Conservation (phyloP, 2,329 filamentous ascomycete genomes). For the Lachnellula subtilissima region DNA sequence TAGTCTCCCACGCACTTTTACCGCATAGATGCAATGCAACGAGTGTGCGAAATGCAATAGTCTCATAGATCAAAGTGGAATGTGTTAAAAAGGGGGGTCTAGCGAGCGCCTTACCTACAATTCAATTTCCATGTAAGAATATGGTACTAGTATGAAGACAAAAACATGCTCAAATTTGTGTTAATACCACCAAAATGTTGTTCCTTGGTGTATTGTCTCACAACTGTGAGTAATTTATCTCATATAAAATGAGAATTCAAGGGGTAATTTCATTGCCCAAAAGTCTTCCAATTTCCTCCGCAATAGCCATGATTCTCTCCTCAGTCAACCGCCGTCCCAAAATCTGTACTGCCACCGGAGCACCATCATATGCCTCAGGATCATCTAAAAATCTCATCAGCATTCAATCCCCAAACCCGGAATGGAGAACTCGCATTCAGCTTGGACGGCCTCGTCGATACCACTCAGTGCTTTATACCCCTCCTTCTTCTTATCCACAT, state of each 20-base stretch:
- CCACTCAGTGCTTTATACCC: conserved; percentile 18
- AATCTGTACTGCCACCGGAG: conserved; percentile 27
- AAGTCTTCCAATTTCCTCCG: conserved; percentile 32
- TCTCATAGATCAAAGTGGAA: no score
- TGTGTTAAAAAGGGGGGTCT: no score
- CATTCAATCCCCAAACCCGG: conserved; percentile 8
- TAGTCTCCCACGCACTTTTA: no score
- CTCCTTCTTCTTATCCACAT: conserved; percentile 29
- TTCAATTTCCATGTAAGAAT: no score
- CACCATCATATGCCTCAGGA: conserved; percentile 24
- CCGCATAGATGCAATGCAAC: no score
- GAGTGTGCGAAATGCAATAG: no score
- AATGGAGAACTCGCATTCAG: conserved; percentile 23
- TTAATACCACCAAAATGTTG: no score
- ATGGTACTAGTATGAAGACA: no score
- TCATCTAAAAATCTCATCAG: conserved; percentile 21
- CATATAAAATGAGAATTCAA: not conserved
- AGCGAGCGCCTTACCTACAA: no score
- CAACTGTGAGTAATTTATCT: no score
- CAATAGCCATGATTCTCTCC: conserved; percentile 32
- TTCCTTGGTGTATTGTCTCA: no score
- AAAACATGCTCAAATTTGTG: no score
- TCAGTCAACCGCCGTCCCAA: conserved; percentile 25
- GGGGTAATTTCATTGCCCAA: conserved; percentile 29
- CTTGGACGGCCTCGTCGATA: conserved; percentile 22